Evolutionary conservation across 169 alveolate species (phyloP), one percentile per base, ranked within the genome.

Genomic region (Plasmodium knowlesi): DNA sequence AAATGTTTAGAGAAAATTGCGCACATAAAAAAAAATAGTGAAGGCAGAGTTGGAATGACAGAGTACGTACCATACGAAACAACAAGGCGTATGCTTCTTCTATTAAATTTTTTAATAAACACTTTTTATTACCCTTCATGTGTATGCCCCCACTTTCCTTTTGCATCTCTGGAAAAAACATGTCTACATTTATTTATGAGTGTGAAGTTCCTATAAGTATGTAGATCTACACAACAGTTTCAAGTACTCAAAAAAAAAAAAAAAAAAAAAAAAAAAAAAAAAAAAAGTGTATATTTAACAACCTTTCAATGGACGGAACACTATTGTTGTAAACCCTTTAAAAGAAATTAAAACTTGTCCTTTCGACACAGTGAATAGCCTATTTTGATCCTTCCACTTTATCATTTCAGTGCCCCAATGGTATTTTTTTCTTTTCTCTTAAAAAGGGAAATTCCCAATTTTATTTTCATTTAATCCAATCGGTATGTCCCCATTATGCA

Each of bases 211-310:
- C 43, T 73, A 16, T 32, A 28, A 4, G 53, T 14, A 73, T 73
- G 53, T n/a, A 73, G 82, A 37, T 28, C 53, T 37, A 37, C 41
- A 37, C 30, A 37, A 10, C 10, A 30, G 41, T 28, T 32, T 73
- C 16, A 30, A 41, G 41, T 8, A 32, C 25, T 32, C 28, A 28
- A 30, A 32, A 73, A 9, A n/a, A n/a, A n/a, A n/a, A n/a, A n/a
- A n/a, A n/a, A 32, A 73, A 73, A 72, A 19, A 19, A 72, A 73
- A 73, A 73, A 73, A 73, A 73, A 73, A 73, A 73, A 37, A 73
- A 32, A 32, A 32, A 32, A 73, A 30, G 34, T 37, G 53, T 28
- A 73, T 14, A 28, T 3, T 74, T 34, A 74, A 19, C 83, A 74
- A 39, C 14, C n/a, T 19, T 34, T 74, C 54, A 32, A 32, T 25